Conservation (phyloP, 164 flowering plant species). For the Piper betle region DNA sequence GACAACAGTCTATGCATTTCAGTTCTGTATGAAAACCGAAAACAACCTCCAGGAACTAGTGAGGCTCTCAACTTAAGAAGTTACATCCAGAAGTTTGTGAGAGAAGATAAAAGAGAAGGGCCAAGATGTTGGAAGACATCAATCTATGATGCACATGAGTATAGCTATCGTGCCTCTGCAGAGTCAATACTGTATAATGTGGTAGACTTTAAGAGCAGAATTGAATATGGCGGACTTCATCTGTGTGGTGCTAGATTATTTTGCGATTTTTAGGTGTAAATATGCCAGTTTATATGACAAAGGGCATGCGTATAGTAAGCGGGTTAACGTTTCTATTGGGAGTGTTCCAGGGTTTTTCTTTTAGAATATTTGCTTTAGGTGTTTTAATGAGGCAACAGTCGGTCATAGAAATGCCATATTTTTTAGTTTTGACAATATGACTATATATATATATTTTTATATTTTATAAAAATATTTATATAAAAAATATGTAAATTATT, state of each 20-base stretch:
- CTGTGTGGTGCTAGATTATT: constrained; percentile 32
- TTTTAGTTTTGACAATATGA: too few species aligned
- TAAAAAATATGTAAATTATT: too few species aligned
- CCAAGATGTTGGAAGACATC: constrained; percentile 1
- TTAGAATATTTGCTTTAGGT: too few species aligned
- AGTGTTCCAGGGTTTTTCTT: too few species aligned
- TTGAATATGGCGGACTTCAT: constrained; percentile 49
- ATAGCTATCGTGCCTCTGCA: constrained; percentile 7
- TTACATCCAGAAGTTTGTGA: constrained; percentile 32
- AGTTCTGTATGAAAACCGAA: background rate
- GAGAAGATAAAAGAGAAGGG: constrained; percentile 14
- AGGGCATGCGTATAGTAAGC: too few species aligned
- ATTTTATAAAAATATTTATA: too few species aligned
- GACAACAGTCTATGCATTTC: background rate
- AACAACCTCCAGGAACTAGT: constrained; percentile 4
- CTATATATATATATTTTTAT: too few species aligned
- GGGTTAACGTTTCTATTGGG: too few species aligned
- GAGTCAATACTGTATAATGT: constrained; percentile 42
- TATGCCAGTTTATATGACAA: too few species aligned
- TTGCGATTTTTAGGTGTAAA: background rate
- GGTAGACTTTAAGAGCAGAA: constrained; percentile 34
- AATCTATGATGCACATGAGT: constrained; percentile 25
- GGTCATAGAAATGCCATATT: too few species aligned
- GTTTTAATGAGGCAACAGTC: too few species aligned
- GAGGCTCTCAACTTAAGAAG: constrained; percentile 23